These are phyloP conservation scores for Kwoniella sp. DNA, from an alignment of 768 basidiomycete genomes.

Conservation along the genomic window DNA sequence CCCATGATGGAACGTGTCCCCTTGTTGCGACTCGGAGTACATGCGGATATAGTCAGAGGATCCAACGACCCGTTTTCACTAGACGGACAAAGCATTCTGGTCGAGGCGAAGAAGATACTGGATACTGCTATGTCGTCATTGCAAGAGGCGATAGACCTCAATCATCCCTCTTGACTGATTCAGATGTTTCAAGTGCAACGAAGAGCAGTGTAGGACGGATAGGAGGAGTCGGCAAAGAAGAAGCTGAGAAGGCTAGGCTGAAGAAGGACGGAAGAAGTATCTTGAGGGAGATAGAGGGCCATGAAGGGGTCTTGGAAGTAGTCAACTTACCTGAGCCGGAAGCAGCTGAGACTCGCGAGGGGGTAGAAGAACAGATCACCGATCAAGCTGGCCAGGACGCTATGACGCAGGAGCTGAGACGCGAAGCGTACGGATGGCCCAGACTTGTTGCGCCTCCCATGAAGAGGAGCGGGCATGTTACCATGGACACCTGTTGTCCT, in stretches of 20 bases:
- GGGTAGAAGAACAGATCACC: background rate
- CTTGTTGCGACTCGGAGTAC: constrained; percentile 57
- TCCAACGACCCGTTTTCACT: constrained; percentile 83
- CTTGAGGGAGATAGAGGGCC: constrained; percentile 29
- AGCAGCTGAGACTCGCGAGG: background rate
- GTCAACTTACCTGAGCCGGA: constrained; percentile 28
- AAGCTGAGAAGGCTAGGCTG: constrained; percentile 32
- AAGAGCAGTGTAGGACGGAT: constrained; percentile 28
- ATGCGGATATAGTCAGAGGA: constrained; percentile 84
- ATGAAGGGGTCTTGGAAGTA: constrained; percentile 35
- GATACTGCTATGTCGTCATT: constrained; percentile 88
- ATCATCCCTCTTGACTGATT: background rate
- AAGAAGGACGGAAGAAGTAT: constrained; percentile 38
- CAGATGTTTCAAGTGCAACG: background rate
- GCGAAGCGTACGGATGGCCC: constrained; percentile 85
- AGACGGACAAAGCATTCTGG: constrained; percentile 84
- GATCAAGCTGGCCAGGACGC: constrained; percentile 3
- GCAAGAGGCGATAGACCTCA: constrained; percentile 73
- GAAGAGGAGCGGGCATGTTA: constrained; percentile 87
- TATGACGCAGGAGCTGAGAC: constrained; percentile 60
- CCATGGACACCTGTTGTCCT: constrained; percentile 81
- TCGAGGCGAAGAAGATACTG: constrained; percentile 79
- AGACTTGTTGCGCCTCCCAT: constrained; percentile 88
- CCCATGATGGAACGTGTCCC: constrained; percentile 85
- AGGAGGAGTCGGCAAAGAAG: constrained; percentile 48